phyloP scores from a whole-genome alignment of 495 filamentous ascomycete genomes.

The Penicillium waksmanii region DNA sequence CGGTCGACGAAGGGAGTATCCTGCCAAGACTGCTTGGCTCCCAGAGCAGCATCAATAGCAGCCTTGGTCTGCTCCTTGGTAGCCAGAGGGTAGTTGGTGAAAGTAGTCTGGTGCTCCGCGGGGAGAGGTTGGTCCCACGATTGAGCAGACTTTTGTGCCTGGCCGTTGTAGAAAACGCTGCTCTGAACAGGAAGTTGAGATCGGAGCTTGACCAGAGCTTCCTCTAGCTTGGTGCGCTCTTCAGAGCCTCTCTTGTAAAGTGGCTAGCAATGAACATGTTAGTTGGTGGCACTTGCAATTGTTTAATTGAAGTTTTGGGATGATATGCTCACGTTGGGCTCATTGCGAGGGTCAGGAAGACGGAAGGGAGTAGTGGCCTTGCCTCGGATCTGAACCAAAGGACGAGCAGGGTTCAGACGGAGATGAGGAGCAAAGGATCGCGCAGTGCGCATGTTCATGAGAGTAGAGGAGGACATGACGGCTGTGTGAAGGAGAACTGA shows the following conservation, averaged over 20 bases:
- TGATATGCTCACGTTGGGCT: constrained; percentile 37
- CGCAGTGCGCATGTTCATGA: constrained; percentile 27
- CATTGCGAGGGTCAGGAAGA: constrained; percentile 41
- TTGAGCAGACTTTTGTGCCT: constrained; percentile 46
- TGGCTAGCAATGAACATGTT: constrained; percentile 49
- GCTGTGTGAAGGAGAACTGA: constrained; percentile 4
- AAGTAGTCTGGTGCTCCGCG: constrained; percentile 64
- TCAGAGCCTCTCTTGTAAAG: constrained; percentile 73
- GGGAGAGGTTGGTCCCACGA: constrained; percentile 68
- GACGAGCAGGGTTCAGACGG: constrained; percentile 13
- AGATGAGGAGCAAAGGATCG: constrained; percentile 20
- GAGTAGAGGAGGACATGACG: constrained; percentile 25
- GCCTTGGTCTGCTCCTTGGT: constrained; percentile 65
- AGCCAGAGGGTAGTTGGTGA: constrained; percentile 79
- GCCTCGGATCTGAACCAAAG: constrained; percentile 27
- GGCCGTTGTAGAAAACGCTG: constrained; percentile 56
- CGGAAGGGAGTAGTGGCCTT: constrained; percentile 40
- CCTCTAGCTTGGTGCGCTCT: constrained; percentile 67
- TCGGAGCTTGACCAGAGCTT: constrained; percentile 62
- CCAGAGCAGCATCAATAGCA: constrained; percentile 80
- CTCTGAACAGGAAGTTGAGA: constrained; percentile 48
- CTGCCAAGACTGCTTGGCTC: constrained; percentile 83
- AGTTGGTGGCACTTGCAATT: not conserved
- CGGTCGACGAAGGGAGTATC: constrained; percentile 82
- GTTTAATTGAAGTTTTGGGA: not conserved